Evolutionary conservation across 2,329 filamentous ascomycete species (phyloP).

Genomic region (Colletotrichum lini): DNA sequence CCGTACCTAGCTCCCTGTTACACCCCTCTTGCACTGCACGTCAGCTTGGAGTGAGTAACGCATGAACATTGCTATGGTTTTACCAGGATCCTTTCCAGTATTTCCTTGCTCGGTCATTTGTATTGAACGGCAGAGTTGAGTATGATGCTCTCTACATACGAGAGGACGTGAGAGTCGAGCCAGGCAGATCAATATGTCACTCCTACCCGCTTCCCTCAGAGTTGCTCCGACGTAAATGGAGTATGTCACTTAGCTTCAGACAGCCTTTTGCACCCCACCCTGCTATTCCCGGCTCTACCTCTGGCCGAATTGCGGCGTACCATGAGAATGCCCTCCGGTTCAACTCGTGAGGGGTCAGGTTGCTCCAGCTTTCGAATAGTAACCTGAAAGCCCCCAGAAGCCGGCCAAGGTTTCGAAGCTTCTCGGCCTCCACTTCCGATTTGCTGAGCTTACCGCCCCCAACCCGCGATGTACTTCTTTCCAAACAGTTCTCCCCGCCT

Average conservation of each 20-base stretch:
- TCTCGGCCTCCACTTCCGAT: slow-evolving; percentile 67
- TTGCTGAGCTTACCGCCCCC: slow-evolving; percentile 6
- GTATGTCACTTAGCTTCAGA: slow-evolving; percentile 76
- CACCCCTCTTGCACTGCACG: too few species aligned
- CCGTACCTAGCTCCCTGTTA: too few species aligned
- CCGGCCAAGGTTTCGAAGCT: slow-evolving; percentile 77
- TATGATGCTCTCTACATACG: not conserved
- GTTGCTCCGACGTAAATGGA: slow-evolving; percentile 67
- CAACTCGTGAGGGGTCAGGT: slow-evolving; percentile 75
- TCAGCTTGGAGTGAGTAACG: too few species aligned
- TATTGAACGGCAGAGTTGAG: not conserved
- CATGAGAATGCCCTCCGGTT: slow-evolving; percentile 85
- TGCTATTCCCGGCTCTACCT: slow-evolving; percentile 79
- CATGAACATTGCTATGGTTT: too few species aligned
- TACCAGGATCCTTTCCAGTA: too few species aligned
- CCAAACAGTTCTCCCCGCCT: not conserved
- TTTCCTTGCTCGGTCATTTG: too few species aligned
- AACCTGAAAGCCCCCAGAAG: slow-evolving; percentile 80
- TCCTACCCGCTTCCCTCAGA: not conserved
- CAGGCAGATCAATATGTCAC: not conserved
- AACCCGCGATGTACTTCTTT: slow-evolving; percentile 39
- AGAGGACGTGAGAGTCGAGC: too few species aligned
- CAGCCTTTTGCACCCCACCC: slow-evolving; percentile 89
- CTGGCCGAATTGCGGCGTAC: slow-evolving; percentile 84
- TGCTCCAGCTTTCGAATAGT: slow-evolving; percentile 82